Percentiles rank a stretch among this genome's conserved stretches.
phyloP scores from a whole-genome alignment of 495 filamentous ascomycete genomes.

The Penicillium paxilli region DNA sequence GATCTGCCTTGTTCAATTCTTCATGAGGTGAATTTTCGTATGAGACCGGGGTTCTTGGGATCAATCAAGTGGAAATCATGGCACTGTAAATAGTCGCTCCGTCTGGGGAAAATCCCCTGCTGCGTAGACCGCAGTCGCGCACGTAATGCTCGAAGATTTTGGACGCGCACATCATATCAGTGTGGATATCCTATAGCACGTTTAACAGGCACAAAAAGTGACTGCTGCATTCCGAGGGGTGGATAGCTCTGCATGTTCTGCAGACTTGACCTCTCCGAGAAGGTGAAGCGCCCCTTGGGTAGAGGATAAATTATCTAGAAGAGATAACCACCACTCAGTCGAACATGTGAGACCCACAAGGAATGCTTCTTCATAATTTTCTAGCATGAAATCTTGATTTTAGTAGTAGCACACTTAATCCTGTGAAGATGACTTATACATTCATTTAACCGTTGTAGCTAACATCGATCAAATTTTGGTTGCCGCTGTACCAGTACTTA shows the following conservation, averaged over 20 bases:
- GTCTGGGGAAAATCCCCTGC: neutral
- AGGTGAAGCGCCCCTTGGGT: neutral
- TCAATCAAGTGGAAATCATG: neutral
- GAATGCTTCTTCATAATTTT: neutral
- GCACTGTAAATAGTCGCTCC: neutral
- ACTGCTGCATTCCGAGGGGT: neutral
- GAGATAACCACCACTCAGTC: neutral
- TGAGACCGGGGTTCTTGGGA: neutral
- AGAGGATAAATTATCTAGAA: neutral
- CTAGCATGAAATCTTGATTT: neutral
- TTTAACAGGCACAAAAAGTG: neutral
- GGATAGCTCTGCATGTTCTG: neutral
- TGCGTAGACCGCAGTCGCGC: neutral
- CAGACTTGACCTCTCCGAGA: neutral
- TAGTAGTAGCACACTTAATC: neutral
- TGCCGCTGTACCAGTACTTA: too few relatives aligned
- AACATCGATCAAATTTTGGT: too few relatives aligned
- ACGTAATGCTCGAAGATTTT: neutral
- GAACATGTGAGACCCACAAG: neutral
- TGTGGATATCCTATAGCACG: neutral
- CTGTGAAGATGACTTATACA: neutral
- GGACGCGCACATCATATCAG: neutral
- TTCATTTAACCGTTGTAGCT: too few relatives aligned
- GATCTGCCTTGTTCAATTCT: neutral
- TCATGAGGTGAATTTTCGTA: neutral